Percentiles rank a stretch among this genome's conserved stretches.
Conservation (phyloP, 2,329 filamentous ascomycete genomes). For the Ophiostoma ips region DNA sequence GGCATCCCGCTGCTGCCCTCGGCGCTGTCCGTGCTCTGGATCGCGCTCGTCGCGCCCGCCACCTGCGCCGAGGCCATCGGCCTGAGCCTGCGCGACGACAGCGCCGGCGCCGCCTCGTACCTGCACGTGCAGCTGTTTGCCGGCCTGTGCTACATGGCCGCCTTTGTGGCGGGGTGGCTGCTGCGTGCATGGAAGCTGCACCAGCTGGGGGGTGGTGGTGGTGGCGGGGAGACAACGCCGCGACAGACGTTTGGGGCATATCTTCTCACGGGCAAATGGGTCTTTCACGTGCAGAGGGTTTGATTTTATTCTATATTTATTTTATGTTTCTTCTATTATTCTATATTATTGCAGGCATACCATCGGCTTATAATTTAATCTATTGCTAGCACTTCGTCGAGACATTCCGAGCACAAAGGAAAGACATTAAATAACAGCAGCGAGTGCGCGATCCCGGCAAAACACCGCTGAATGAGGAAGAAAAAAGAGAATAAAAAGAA, state of each 20-base stretch:
- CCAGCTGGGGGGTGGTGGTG: constrained; percentile 22
- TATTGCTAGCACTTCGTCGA: too few relatives aligned
- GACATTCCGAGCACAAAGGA: neutral
- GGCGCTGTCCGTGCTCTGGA: constrained; percentile 55
- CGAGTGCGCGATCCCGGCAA: too few relatives aligned
- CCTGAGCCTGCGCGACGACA: constrained; percentile 34
- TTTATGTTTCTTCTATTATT: too few relatives aligned
- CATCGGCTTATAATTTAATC: too few relatives aligned
- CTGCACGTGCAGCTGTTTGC: constrained; percentile 43
- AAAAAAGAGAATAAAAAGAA: too few relatives aligned
- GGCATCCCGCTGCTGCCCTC: constrained; percentile 55
- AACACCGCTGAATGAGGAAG: too few relatives aligned
- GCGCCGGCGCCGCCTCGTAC: constrained; percentile 29
- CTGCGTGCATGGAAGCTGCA: constrained; percentile 30
- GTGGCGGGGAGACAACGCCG: neutral
- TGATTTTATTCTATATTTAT: neutral
- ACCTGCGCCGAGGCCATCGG: constrained; percentile 56
- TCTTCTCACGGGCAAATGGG: constrained; percentile 12
- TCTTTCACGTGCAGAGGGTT: constrained; percentile 8
- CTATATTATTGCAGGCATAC: neutral
- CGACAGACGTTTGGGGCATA: constrained; percentile 6
- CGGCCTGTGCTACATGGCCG: constrained; percentile 45
- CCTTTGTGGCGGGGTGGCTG: constrained; percentile 33
- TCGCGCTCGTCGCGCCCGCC: constrained; percentile 54
- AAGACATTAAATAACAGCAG: neutral